Base-by-base conservation (phyloP, 1,284 basidiomycete species). In the Leccinum huronense region DNA sequence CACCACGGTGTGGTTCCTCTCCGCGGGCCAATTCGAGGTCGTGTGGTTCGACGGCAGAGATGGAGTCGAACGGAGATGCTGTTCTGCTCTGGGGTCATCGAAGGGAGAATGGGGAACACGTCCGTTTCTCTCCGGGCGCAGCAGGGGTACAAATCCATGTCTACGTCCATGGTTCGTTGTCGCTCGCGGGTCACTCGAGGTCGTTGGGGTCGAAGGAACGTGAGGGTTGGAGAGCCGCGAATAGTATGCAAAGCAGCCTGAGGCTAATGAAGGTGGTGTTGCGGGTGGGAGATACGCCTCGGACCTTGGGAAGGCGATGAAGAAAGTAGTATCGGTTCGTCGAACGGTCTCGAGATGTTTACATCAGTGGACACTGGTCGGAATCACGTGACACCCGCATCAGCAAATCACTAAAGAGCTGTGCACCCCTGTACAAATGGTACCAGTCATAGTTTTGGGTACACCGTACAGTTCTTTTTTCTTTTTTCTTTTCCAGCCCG, bases 71-170 rank as follows among this genome's bases (percentile, higher is more conserved):
- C n/a, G 72, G 70, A 53, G 70, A 61, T 19, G 75, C 66, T 0
- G 65, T 1, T 58, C 64, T 2, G 60, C 4, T 5, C 59, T 63
- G 13, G 69, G 60, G 36, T 45, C 63, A 23, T 74, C 72, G 53
- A 71, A 72, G 23, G 73, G 74, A 8, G 78, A 71, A 51, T 73
- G 19, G 73, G 63, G 10, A 48, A 34, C 0, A 79, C 76, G 16
- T 86, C 71, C 3, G 89, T 90, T 61, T 86, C 86, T 67, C 88
- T 82, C 31, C 91, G 83, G 0, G 90, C 90, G 45, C 86, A 81
- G 34, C 90, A 91, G 57, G 93, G 84, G 60, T 93, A 90, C 73
- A 91, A 83, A 57, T 91, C 91, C 84, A 93, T 91, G 71, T 93
- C 91, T 0, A 88, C 91, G 68, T 94, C 91, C 86, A 94, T 89